Base-by-base conservation (phyloP, 805 yeast genomes). In the Isabelozyma gotoi region DNA sequence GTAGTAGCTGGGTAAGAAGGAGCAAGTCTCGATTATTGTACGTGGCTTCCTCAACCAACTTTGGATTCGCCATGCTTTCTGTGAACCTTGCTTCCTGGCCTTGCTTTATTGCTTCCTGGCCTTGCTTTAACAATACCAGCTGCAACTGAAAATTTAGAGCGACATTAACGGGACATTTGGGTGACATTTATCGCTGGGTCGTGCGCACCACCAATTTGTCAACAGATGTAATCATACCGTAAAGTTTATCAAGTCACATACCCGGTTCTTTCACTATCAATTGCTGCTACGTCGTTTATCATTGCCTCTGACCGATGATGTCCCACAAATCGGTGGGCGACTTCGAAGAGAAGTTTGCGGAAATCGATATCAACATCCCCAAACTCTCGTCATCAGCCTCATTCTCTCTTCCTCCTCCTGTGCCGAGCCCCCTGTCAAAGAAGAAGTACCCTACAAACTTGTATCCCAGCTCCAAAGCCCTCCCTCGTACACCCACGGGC, bases 1-100 rank as follows among this genome's bases (percentile, higher is more conserved):
- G 74, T 5, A 72, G 56, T 6, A 71, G 52, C 51, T 72, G 77
- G 1, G 69, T 50, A 12, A 71, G 43, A 17, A 71, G 59, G 19
- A 71, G 62, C 8, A 68, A 52, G 44, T 69, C 74, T 40, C 70
- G 50, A 39, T 55, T 54, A 21, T 33, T 46, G 33, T 55, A 57
- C n/a, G 39, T 39, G 16, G 42, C 39, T 7, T 39, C 38, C 20
- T 34, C 38, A 4, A 18, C 10, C 24, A 35, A 15, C 19, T 12
- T 10, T 12, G 34, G 18, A 24, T 24, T 24, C 5, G 29, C 29
- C 29, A 24, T 24, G 12, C 12, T 3, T 24, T 7, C 5, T 7
- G 8, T 7, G 4, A 24, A 24, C 8, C n/a, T n/a, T n/a, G n/a
- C n/a, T n/a, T n/a, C n/a, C n/a, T n/a, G n/a, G n/a, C n/a, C n/a